These are phyloP conservation scores for Cladosporium oxysporum DNA, from an alignment of 2,329 filamentous ascomycete genomes.

Conservation along the genomic window DNA sequence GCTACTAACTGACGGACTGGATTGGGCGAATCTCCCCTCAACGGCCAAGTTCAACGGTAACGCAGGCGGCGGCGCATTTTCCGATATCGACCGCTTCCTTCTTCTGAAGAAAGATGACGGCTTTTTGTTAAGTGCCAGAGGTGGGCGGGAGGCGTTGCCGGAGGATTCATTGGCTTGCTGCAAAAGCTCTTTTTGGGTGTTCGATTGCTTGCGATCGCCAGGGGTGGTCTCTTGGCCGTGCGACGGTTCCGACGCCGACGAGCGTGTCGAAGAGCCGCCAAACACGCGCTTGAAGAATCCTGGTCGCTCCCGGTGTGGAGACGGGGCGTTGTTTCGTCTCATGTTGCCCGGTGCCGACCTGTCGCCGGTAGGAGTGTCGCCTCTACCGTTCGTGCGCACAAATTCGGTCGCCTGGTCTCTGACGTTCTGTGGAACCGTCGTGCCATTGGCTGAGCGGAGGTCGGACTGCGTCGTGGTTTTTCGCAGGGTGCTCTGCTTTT, in stretches of 20 bases:
- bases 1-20: conserved; percentile 67
- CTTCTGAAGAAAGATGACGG: conserved; percentile 91
- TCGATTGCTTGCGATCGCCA: conserved; percentile 8
- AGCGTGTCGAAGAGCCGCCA: conserved; percentile 46
- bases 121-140: conserved; percentile 73
- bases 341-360: conserved; percentile 35
- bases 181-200: conserved; percentile 1
- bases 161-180: conserved; percentile 6
- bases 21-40: conserved; percentile 35
- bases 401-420: conserved; percentile 51
- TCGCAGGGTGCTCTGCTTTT: conserved; percentile 30
- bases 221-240: background rate
- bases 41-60: conserved; percentile 46
- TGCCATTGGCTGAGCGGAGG: conserved; percentile 30
- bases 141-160: conserved; percentile 19
- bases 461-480: conserved; percentile 38
- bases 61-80: conserved; percentile 60
- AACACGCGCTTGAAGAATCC: conserved; percentile 96
- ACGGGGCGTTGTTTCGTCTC: conserved; percentile 29
- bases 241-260: conserved; percentile 4
- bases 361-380: conserved; percentile 19
- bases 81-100: conserved; percentile 84
- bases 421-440: conserved; percentile 42
- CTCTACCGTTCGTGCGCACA: conserved; percentile 46
- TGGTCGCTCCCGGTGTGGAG: conserved; percentile 57